Base-by-base conservation (phyloP, 2,329 filamentous ascomycete genomes). In the Colletotrichum tofieldiae region DNA sequence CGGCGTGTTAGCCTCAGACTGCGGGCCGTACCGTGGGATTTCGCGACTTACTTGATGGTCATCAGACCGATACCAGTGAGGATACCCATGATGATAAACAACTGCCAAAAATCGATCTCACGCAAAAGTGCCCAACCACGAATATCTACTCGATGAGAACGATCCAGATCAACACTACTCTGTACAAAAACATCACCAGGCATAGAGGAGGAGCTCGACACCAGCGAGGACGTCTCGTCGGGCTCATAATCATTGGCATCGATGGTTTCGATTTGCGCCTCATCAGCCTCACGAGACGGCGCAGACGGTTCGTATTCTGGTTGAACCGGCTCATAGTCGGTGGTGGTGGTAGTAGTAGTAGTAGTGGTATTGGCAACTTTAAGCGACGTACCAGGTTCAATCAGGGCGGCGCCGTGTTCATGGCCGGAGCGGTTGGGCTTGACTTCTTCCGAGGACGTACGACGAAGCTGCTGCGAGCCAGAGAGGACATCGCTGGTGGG, bases 51-150 rank as follows among this genome's bases (percentile, higher is more conserved):
- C 95, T 99, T 99, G 84, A 99, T 99, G 0, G 96, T 98, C 96
- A 99, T 99, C 75, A 99, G 85, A 14, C 96, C 96, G 77, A 98
- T 93, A 64, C 96, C 96, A 6, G 95, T 94, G 74, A 98, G 86
- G n/a, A 98, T 89, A 49, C 92, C 95, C 89, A 99, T 94, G 76
- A 98, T 91, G 69, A 89, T 82, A 81, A 97, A 98, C 37, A 97
- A 84, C 78, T 97, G 93, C 95, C 95, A 98, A 82, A 98, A 99
- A 75, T 97, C 93, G 59, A 91, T 78, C 73, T 89, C 91, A 65
- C 86, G 86, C 41, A 98, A 84, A 79, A 99, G 87, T 20, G 89
- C 88, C 78, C 94, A 86, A 75, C 96, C 96, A 80, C 96, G 94
- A 79, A 98, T 93, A 91, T 98, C 96, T 94, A 93, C 83, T 87